A percentile compares a stretch with the other conserved stretches of the same genome.
phyloP scores from a whole-genome alignment of 1,284 basidiomycete genomes.

The Schizopora paradoxa region DNA sequence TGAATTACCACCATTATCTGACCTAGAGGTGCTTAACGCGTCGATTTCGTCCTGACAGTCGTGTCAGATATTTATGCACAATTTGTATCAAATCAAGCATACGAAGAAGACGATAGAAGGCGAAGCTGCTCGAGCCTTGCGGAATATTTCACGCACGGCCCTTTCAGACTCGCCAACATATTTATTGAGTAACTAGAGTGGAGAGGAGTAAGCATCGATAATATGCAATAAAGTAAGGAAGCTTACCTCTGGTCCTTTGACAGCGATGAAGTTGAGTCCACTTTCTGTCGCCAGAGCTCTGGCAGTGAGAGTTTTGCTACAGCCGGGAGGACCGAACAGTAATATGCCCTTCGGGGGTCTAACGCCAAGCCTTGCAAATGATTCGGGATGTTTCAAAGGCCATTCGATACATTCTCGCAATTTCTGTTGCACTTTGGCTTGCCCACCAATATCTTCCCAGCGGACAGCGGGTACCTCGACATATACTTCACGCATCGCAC shows the following conservation, averaged over 20 bases:
- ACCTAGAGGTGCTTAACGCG: conserved; percentile 80
- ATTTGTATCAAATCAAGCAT: conserved; percentile 8
- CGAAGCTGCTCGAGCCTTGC: conserved; percentile 89
- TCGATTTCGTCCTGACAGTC: conserved; percentile 88
- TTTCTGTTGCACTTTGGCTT: conserved; percentile 73
- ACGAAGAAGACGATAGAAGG: conserved; percentile 98
- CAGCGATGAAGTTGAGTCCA: conserved; percentile 95
- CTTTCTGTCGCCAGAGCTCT: conserved; percentile 93
- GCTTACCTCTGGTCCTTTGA: conserved; percentile 91
- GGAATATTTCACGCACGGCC: conserved; percentile 91
- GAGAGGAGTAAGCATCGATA: conserved; percentile 7
- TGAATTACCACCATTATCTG: conserved; percentile 50
- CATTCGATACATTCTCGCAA: conserved; percentile 90
- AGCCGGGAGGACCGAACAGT: conserved; percentile 95
- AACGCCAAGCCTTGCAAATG: conserved; percentile 86
- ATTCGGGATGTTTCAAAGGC: conserved; percentile 84
- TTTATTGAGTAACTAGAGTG: conserved; percentile 81
- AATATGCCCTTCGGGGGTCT: conserved; percentile 86
- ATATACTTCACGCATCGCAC: conserved; percentile 91
- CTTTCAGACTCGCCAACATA: conserved; percentile 97
- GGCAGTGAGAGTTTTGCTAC: conserved; percentile 94
- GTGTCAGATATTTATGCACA: conserved; percentile 7
- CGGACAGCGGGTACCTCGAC: conserved; percentile 79
- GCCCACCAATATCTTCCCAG: conserved; percentile 90
- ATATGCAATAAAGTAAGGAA: background rate